Base-by-base conservation (phyloP, 768 basidiomycete genomes). In the Tulasnella sp. region DNA sequence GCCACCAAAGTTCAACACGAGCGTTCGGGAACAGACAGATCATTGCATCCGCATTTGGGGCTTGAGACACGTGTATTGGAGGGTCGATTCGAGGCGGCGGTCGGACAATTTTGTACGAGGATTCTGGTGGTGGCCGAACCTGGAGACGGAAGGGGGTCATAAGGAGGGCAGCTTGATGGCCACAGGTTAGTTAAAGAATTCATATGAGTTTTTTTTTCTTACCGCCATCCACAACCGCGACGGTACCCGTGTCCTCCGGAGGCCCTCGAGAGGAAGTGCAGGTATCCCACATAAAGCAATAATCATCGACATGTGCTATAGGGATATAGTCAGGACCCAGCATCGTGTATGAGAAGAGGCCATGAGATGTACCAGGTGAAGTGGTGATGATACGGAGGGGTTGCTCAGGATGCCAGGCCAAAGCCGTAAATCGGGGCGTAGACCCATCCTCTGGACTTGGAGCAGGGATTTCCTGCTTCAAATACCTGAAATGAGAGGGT, bases 101-200 rank as follows among this genome's bases (percentile, higher is more conserved):
- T 27, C 78, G 78, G 84, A 85, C 71, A 75, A 90, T 85, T 56
- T 85, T 85, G 82, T 88, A 87, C 1, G 95, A 92, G 0, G 92
- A 94, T 95, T 98, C 97, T 0, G 98, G 98, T n/a, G 98, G 98
- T n/a, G 97, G 98, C 6, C 97, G 89, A 83, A 98, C 98, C 86
- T 97, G 94, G 0, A 91, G 89, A 56, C 96, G 90, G 88, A 99
- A 99, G 21, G 98, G 94, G 2, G 97, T 99, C 56, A 99, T 87
- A 3, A 97, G 89, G 78, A 95, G 86, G 31, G 87, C 87, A 2
- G 90, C 96, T 97, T 84, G 68, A 38, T 24, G 75, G 73, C 40
- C 9, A 10, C 80, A 4, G 18, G 27, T 62, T 58, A 68, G 62
- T 14, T 31, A 68, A 68, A 68, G 24, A 12, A 2, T n/a, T n/a